phyloP scores from a whole-genome alignment of 2,329 filamentous ascomycete genomes.

The Penicillium sp. region DNA sequence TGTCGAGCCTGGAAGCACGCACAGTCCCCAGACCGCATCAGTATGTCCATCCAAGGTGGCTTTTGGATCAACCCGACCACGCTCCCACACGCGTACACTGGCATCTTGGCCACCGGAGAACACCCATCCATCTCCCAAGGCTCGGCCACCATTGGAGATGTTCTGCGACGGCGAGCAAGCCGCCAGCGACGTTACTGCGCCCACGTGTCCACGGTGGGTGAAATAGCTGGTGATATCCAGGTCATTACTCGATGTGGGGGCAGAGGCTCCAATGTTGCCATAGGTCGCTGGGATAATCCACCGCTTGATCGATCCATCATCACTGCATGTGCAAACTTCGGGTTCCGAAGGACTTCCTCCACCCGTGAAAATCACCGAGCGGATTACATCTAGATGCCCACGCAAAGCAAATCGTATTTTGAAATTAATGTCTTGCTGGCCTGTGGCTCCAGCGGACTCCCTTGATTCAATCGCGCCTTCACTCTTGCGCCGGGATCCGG shows the following conservation, averaged over 20 bases:
- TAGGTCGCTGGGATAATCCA: slow-evolving; percentile 88
- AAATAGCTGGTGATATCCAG: slow-evolving; percentile 90
- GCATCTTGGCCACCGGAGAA: slow-evolving; percentile 95
- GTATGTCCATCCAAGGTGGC: slow-evolving; percentile 90
- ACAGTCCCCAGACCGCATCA: slow-evolving; percentile 93
- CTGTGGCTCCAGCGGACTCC: slow-evolving; percentile 37
- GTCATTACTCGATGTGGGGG: slow-evolving; percentile 60
- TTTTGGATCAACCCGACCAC: slow-evolving; percentile 89
- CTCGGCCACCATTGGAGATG: slow-evolving; percentile 82
- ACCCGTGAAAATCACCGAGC: slow-evolving; percentile 92
- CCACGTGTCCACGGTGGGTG: slow-evolving; percentile 89
- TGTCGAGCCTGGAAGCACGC: slow-evolving; percentile 78
- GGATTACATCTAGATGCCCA: slow-evolving; percentile 88
- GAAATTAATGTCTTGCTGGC: slow-evolving; percentile 65
- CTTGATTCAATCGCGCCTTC: slow-evolving; percentile 60
- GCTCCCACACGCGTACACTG: slow-evolving; percentile 90
- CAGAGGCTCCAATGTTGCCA: slow-evolving; percentile 53
- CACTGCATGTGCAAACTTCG: slow-evolving; percentile 91
- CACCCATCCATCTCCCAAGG: slow-evolving; percentile 92
- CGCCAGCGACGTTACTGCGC: slow-evolving; percentile 77
- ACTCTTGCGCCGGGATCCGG: slow-evolving; percentile 61
- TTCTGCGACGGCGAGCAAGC: slow-evolving; percentile 82
- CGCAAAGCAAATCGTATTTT: slow-evolving; percentile 88
- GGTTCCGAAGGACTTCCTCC: slow-evolving; percentile 92
- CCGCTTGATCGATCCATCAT: slow-evolving; percentile 92